Evolutionary conservation across 495 filamentous ascomycete genomes (phyloP), one percentile per base, ranked within the genome.

Genomic region (Pseudotulostoma volvatum): DNA sequence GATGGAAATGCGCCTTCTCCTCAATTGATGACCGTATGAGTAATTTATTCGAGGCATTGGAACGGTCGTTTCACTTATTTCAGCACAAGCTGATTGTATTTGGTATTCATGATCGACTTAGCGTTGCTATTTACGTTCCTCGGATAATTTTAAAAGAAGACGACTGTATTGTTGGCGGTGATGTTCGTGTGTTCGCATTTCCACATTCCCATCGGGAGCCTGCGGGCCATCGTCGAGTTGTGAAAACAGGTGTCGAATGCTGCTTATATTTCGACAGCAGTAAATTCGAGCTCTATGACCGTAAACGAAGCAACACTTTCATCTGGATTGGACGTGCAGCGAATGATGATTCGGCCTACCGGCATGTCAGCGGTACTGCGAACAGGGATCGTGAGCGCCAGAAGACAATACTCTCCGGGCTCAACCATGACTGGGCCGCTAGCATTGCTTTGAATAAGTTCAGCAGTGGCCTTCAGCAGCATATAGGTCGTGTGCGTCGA

Each of bases 121-220:
- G 61, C 2, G 20, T 71, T 7, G 67, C 57, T 3, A 60, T 71
- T 15, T 71, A 71, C 40, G 43, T 71, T 3, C 67, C 67, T 3
- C 48, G 52, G 39, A 59, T 59, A 46, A 45, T 68, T 9, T 49
- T 51, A 21, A 49, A 39, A 16, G 40, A 50, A 8, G 25, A 58
- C 20, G 66, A 68, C 38, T 49, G 38, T 38, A 38, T 50, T 7
- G 63, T 69, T 5, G 59, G 60, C 35, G 48, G 56, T 38, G 42
- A 36, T 9, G 62, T 68, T 4, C 60, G 66, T 2, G 44, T 70
- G 7, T 60, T 70, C 43, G 66, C 67, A 0, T 66, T 71, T 33
- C 59, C 67, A 5, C 61, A 60, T 32, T 60, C 65, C 3, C 59
- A 66, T 36, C 60, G 55, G 13, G 47, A 39, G 5, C 39, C 56